Base-by-base conservation (phyloP, 2,329 filamentous ascomycete species). In the Tympanopsis confertula region DNA sequence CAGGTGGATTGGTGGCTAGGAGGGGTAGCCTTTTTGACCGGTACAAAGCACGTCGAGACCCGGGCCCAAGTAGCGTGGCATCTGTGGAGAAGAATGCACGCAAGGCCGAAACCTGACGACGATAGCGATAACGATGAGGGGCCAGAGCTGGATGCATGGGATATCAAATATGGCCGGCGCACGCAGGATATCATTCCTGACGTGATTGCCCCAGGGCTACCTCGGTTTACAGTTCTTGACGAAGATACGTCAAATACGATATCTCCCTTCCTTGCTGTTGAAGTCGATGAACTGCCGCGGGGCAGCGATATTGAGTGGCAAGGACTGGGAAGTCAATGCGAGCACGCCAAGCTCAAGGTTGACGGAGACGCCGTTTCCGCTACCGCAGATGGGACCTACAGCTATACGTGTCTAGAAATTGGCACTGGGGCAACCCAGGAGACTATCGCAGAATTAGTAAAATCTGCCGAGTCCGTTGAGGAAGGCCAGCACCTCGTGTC, bases 261-360 rank as follows among this genome's bases (percentile, higher is more conserved):
- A 4, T 65, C 74, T 5, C 66, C 69, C 0, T 67, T 72, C 47
- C 62, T 75, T 42, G 63, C 71, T 2, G 66, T 68, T 0, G 60
- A 75, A 42, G 70, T 79, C 5, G 54, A 63, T 15, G 57, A 63
- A 35, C 56, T 81, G 13, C 76, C 76, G 3, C 64, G 71, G 30
- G 61, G 52, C 13, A 72, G 68, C 33, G 57, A 64, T 39, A 63
- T 80, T 19, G 76, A 81, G 56, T 81, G 76, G 76, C 65, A 65
- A 35, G 63, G 62, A 24, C 49, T 63, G 13, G 66, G 71, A 4
- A 46, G 61, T 13, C 49, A 47, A 7, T 52, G 54, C 38, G 39
- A 40, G 26, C 39, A 18, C 7, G 12, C 17, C 10, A 18, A 28
- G n/a, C n/a, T n/a, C n/a, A n/a, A n/a, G n/a, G n/a, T n/a, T n/a